Evolutionary conservation across 345 rosid species (phyloP), one percentile per base, ranked within the genome.

Genomic region (Draba incana): DNA sequence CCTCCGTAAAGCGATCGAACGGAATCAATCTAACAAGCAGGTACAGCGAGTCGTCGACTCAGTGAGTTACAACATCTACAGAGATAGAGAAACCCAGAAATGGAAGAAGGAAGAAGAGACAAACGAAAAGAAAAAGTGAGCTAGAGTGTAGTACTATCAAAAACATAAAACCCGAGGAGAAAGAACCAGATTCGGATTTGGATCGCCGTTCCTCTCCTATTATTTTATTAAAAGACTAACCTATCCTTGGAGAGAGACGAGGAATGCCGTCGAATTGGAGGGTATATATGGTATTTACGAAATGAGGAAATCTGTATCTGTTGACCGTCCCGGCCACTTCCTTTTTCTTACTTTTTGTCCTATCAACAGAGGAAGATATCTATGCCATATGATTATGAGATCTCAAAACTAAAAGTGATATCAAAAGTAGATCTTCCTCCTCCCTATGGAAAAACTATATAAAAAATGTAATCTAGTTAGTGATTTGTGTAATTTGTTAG

Each of bases 171-270:
- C 6, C 58, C 48, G 55, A 71, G 28, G 52, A 54, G 60, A 56
- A 64, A 54, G 60, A 56, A 64, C 60, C 64, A 74, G 77, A 66
- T 73, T 62, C 59, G 75, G 75, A 66, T 73, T 28, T 6, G 37
- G 37, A 33, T 33, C 61, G 54, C 68, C 68, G 54, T 60, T 42
- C 38, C 38, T 47, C 64, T 43, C 33, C 53, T 10, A 30, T 44
- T 6, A 31, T 37, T 10, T 25, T 33, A 33, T 33, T 33, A 43
- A 62, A 57, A 57, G n/a, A 48, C 70, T 10, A 39, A 23, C 20
- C 4, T 72, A 20, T 7, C 58, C 64, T 64, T 68, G 24, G 6
- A 33, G 8, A 33, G 37, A 33, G 37, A 1, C 8, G 7, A 33
- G 37, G 6, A 33, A 33, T 33, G 8, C 2, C 61, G 23, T 12